Percentiles rank a stretch among this genome's conserved stretches.
These are phyloP conservation scores for Eimeria brunetti DNA, from an alignment of 169 alveolate species.

Conservation along the genomic window DNA sequence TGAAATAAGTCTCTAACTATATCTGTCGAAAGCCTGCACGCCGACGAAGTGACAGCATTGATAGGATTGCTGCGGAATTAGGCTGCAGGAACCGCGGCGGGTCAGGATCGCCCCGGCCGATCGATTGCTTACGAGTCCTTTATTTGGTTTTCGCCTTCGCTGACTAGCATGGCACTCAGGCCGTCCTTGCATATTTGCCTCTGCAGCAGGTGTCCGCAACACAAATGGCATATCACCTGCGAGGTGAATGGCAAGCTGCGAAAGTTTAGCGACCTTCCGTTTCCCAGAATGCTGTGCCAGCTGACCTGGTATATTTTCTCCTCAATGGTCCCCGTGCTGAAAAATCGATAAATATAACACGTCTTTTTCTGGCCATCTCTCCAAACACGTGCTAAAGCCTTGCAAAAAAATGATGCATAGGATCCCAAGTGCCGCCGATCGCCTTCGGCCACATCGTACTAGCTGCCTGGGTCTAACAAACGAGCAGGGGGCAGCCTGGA, in stretches of 20 bases:
- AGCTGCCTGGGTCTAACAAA: not conserved
- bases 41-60: not conserved
- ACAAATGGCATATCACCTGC: not conserved
- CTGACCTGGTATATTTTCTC: conserved; percentile 96
- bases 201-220: conserved; percentile 80
- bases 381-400: conserved; percentile 98
- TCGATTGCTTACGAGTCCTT: conserved; percentile 79
- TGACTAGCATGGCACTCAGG: conserved; percentile 86
- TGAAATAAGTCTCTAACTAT: conserved; percentile 85
- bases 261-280: conserved; percentile 54
- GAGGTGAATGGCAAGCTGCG: not conserved
- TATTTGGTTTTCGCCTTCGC: conserved; percentile 84
- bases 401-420: conserved; percentile 23
- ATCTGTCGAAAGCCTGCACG: conserved; percentile 84
- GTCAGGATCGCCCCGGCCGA: not conserved
- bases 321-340: conserved; percentile 98
- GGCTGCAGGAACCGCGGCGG: not conserved
- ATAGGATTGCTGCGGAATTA: not conserved
- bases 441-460: not conserved
- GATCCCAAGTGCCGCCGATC: not conserved
- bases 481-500: not conserved
- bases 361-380: conserved; percentile 98
- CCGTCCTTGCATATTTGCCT: conserved; percentile 89
- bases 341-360: conserved; percentile 97
- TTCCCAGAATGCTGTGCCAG: not conserved